A percentile compares a stretch with the other conserved stretches of the same genome.
phyloP scores from a whole-genome alignment of 2,329 filamentous ascomycete species.

The Aspergillus ochraceus region DNA sequence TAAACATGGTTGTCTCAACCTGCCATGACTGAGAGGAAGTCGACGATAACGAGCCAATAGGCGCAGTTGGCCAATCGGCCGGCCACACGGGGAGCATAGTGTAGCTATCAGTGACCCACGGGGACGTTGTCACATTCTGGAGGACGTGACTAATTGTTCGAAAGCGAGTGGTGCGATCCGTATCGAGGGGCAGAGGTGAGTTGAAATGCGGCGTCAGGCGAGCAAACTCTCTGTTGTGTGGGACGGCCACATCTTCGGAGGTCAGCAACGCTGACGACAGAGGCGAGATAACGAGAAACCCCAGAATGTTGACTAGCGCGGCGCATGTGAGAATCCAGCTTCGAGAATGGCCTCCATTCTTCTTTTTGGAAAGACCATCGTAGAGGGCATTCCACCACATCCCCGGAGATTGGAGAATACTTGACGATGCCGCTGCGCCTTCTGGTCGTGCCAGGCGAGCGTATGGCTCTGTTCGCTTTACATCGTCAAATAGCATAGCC shows the following conservation, averaged over 20 bases:
- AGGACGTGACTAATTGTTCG: not conserved
- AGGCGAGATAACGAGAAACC: not conserved
- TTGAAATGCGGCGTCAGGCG: not conserved
- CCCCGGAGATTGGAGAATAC: not conserved
- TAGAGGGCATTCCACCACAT: conserved; percentile 1
- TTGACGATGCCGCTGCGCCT: not conserved
- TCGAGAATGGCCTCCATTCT: not conserved
- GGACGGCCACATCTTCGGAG: not conserved
- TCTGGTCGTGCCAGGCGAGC: not conserved
- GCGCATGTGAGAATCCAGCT: not conserved
- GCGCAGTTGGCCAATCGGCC: not conserved
- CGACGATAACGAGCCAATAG: not conserved
- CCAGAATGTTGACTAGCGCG: conserved; percentile 1
- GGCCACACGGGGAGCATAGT: conserved; percentile 2
- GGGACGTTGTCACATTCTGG: not conserved
- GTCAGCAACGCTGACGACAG: not conserved
- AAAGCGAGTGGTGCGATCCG: not conserved
- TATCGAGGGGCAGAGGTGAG: not conserved
- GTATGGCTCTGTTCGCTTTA: conserved; percentile 1
- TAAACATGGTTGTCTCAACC: conserved; percentile 1
- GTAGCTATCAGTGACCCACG: conserved; percentile 1
- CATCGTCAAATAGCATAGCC: conserved; percentile 1
- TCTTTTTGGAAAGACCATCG: not conserved
- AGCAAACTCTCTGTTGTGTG: not conserved
- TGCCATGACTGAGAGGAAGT: not conserved